Percentiles rank a stretch among this genome's conserved stretches.
phyloP scores from a whole-genome alignment of 2,329 filamentous ascomycete species.

The Pyrenophora graminea region DNA sequence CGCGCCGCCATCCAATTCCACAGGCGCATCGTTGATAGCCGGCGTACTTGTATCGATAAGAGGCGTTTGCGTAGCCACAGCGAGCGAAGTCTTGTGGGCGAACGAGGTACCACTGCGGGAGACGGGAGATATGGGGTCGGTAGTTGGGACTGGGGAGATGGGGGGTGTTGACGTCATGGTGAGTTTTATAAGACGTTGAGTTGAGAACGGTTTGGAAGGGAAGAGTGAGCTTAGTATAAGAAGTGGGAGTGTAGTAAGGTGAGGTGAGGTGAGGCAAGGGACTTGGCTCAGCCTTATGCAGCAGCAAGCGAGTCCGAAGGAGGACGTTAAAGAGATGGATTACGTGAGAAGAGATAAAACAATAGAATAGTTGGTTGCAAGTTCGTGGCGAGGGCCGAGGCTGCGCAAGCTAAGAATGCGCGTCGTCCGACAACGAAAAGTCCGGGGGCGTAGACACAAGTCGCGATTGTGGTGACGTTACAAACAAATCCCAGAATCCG shows the following conservation, averaged over 20 bases:
- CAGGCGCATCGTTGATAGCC: slow-evolving; percentile 50
- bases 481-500: slow-evolving; percentile 1
- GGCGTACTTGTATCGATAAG: slow-evolving; percentile 46
- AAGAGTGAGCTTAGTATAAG: neutral
- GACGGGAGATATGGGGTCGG: slow-evolving; percentile 29
- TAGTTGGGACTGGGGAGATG: slow-evolving; percentile 16
- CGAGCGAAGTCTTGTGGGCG: slow-evolving; percentile 31
- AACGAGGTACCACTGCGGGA: slow-evolving; percentile 28
- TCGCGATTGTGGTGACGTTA: slow-evolving; percentile 19
- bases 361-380: too few species aligned
- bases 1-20: slow-evolving; percentile 49
- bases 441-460: slow-evolving; percentile 16
- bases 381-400: slow-evolving; percentile 1
- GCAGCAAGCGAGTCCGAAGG: too few species aligned
- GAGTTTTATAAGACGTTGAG: neutral
- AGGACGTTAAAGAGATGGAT: neutral
- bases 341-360: too few species aligned
- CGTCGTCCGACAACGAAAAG: slow-evolving; percentile 15
- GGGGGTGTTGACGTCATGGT: slow-evolving; percentile 17
- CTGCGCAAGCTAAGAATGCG: neutral
- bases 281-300: too few species aligned
- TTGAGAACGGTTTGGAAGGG: neutral
- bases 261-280: too few species aligned
- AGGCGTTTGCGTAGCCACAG: slow-evolving; percentile 32
- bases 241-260: neutral